Evolutionary conservation across 1,284 basidiomycete species (phyloP), one percentile per base, ranked within the genome.

Genomic region (Agroathelia rolfsii): DNA sequence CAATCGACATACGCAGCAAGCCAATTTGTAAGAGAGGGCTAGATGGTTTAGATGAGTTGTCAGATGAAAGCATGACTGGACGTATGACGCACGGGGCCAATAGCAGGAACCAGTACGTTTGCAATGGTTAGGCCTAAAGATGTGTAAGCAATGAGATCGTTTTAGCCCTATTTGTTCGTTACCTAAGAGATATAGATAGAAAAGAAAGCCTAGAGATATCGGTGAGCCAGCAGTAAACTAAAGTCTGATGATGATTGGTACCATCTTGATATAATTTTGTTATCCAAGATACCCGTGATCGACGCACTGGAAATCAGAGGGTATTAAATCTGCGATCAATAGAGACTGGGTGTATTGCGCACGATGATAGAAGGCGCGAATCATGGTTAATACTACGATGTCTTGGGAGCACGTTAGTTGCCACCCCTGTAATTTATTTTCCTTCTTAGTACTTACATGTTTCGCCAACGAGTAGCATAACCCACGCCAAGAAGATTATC

Each of bases 211-310:
- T 62, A 28, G 19, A 12, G 24, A 3, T 31, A 30, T 11, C 5
- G 12, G 35, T 13, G 18, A 11, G 13, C 17, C 30, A 22, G 11
- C 6, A 6, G 5, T 23, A 4, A 32, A n/a, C n/a, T n/a, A n/a
- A n/a, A n/a, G n/a, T n/a, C n/a, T n/a, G n/a, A n/a, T n/a, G n/a
- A n/a, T n/a, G n/a, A n/a, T n/a, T n/a, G 51, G 23, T 28, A 59
- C 64, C 64, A 39, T 66, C 61, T 41, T 55, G 50, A 41, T 64
- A 64, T 18, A 65, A 45, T 32, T 53, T 54, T 5, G 48, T 33
- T 4, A 66, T 49, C 51, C 64, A 57, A 3, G 49, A 47, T 3
- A 55, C 49, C 22, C 49, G 46, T 12, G 56, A 56, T 24, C 51
- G 44, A 12, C 54, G 52, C 17, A 61, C 59, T 62, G 22, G 11